Evolutionary conservation across 805 yeast species (phyloP), one percentile per base, ranked within the genome.

Genomic region (Nakazawaea holstii): DNA sequence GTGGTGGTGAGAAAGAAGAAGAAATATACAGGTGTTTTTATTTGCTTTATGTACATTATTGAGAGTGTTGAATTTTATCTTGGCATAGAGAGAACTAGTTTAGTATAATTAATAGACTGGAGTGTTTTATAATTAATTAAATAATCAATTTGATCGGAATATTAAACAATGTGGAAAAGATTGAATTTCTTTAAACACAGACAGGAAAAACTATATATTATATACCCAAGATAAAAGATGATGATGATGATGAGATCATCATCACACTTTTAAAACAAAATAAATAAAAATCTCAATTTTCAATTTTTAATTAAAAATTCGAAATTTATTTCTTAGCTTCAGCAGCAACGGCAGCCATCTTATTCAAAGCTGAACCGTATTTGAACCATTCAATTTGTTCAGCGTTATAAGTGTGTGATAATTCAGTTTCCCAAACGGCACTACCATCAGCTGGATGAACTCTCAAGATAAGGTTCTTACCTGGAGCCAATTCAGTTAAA

Each of bases 371-470:
- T 60, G 97, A 90, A 77, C 99, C 99, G 64, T 85, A 82, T 81
- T 88, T 92, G 87, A 92, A 92, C 98, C 98, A 92, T 69, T 88
- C 97, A 67, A 92, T 87, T 80, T 92, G 99, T 79, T 94, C 97
- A 55, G 68, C 53, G 80, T 94, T 94, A 81, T 87, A 94, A 56
- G 99, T 94, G 80, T 94, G 99, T 49, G 96, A 80, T 70, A 94
- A 87, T 74, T 80, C 84, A 66, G 92, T 77, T 62, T 83, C 84
- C 97, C 97, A 94, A 53, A 90, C 73, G 59, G 68, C 75, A 45
- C 33, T 30, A 64, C 97, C 97, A 53, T 85, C 74, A 68, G 72
- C 68, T 59, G 84, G 83, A 65, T 78, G 80, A 59, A 79, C 80
- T 72, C 86, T 87, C 79, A 91, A 72, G 61, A 78, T 84, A 53